phyloP scores from a whole-genome alignment of 352 stramenopile genomes.

The Globisporangium takayamanum region DNA sequence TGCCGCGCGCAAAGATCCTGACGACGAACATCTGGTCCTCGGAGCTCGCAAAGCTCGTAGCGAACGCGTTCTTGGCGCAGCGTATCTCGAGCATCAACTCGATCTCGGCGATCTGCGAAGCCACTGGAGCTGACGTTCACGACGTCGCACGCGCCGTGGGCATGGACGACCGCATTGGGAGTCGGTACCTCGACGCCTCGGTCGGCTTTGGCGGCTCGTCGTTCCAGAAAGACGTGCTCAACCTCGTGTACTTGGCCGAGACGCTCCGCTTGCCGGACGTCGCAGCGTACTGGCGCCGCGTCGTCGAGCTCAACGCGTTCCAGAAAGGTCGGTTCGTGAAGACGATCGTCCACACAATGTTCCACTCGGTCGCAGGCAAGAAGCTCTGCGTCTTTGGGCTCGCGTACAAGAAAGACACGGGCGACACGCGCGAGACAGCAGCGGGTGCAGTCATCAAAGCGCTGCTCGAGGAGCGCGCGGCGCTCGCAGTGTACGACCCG shows the following conservation, averaged over 20 bases:
- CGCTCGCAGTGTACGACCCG: conserved; percentile 97
- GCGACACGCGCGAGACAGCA: conserved; percentile 97
- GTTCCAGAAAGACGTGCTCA: conserved; percentile 99
- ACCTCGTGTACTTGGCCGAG: conserved; percentile 99
- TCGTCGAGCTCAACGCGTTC: conserved; percentile 99
- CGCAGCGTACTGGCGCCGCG: conserved; percentile 98
- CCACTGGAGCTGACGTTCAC: conserved; percentile 95
- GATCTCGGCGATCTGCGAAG: conserved; percentile 98
- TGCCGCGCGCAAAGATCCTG: conserved; percentile 92
- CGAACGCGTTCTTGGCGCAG: conserved; percentile 99
- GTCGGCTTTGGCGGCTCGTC: conserved; percentile 99
- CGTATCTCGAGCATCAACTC: conserved; percentile 99
- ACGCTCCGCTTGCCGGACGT: conserved; percentile 97
- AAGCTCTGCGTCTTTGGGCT: conserved; percentile 99
- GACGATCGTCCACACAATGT: conserved; percentile 98
- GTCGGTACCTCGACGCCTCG: conserved; percentile 96
- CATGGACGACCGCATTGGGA: conserved; percentile 97
- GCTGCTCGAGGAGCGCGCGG: conserved; percentile 94
- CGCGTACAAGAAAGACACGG: conserved; percentile 99
- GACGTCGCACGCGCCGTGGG: conserved; percentile 97
- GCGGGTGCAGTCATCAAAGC: conserved; percentile 96
- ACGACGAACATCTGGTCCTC: conserved; percentile 99
- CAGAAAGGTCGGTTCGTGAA: conserved; percentile 99
- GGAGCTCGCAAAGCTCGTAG: conserved; percentile 99
- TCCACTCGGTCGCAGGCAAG: conserved; percentile 99